Base-by-base conservation (phyloP, 2,329 filamentous ascomycete genomes). In the Pseudofabraea citricarpa region DNA sequence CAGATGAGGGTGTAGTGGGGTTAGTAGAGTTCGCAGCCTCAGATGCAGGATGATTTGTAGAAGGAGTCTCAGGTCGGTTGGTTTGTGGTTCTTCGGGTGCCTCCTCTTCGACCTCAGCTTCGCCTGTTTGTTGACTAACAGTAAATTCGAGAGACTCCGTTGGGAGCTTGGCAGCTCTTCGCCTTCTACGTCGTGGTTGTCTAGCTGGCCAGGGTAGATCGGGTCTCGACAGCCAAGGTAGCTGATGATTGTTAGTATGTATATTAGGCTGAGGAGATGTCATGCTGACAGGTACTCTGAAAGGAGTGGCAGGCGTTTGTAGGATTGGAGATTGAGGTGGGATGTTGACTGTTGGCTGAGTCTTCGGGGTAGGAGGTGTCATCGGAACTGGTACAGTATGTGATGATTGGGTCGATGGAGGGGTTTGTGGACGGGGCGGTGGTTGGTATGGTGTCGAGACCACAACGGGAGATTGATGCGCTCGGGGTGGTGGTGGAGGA, bases 161-260 rank as follows among this genome's bases (percentile, higher is more conserved):
- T 36, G 50, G 50, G 27, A 53, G 37, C 26, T 53, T 51, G 16
- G 49, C 38, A 16, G 41, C 36, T 40, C 60, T 62, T 48, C 65
- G 72, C 59, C 70, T 72, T 51, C 66, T 69, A 26, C 65, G 63
- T 53, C 64, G 70, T 10, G 63, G 31, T 26, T 60, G 52, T 52
- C 63, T 66, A 3, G 55, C 54, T 10, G 79, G 78, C 54, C 79
- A 83, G 8, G 67, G 64, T 21, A 63, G 53, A 23, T 75, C 72
- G 3, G 75, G 73, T 23, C 61, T 62, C 1, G 77, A 80, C 20
- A 71, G 55, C 78, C 79, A 83, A 8, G 79, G 79, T 8, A 83
- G 63, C 75, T 81, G 45, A n/a, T n/a, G n/a, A n/a, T n/a, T n/a
- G n/a, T n/a, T n/a, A n/a, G n/a, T n/a, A n/a, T n/a, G n/a, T n/a